phyloP scores from a whole-genome alignment of 2,329 filamentous ascomycete genomes.

The Beauveria scarabaeidicola region DNA sequence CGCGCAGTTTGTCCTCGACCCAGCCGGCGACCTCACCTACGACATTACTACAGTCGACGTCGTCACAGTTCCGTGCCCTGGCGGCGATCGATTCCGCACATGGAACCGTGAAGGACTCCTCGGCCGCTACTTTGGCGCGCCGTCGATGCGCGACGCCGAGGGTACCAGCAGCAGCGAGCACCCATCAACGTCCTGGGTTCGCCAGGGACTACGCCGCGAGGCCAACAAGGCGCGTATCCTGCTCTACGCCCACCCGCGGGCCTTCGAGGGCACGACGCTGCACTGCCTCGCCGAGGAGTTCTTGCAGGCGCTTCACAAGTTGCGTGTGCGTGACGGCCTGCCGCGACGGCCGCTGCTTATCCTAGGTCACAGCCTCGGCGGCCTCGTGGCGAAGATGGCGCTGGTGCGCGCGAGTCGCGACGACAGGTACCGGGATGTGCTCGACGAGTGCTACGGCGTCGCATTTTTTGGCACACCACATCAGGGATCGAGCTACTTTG shows the following conservation, averaged over 20 bases:
- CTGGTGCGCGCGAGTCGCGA: constrained; percentile 38
- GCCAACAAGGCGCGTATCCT: constrained; percentile 40
- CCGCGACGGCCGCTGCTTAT: constrained; percentile 46
- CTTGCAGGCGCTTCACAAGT: constrained; percentile 32
- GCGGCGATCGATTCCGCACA: constrained; percentile 42
- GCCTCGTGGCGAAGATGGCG: constrained; percentile 50
- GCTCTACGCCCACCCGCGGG: constrained; percentile 41
- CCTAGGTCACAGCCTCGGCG: constrained; percentile 53
- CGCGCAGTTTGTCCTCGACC: constrained; percentile 26
- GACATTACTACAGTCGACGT: constrained; percentile 48
- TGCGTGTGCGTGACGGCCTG: constrained; percentile 26
- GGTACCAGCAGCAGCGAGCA: constrained; percentile 17
- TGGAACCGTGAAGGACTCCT: constrained; percentile 43
- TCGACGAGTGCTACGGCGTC: constrained; percentile 51
- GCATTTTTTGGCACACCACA: constrained; percentile 55
- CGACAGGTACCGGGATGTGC: constrained; percentile 32
- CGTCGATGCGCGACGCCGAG: constrained; percentile 31
- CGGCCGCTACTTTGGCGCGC: constrained; percentile 36
- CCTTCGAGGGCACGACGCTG: constrained; percentile 34
- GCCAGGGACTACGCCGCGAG: constrained; percentile 42
- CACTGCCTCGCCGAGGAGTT: constrained; percentile 37
- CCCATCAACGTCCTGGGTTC: constrained; percentile 38
- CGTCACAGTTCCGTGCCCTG: constrained; percentile 45
- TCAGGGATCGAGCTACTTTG: constrained; percentile 54
- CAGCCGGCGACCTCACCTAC: constrained; percentile 28